Evolutionary conservation across 345 rosid genomes (phyloP), one percentile per base, ranked within the genome.

Genomic region (Theobroma cacao): DNA sequence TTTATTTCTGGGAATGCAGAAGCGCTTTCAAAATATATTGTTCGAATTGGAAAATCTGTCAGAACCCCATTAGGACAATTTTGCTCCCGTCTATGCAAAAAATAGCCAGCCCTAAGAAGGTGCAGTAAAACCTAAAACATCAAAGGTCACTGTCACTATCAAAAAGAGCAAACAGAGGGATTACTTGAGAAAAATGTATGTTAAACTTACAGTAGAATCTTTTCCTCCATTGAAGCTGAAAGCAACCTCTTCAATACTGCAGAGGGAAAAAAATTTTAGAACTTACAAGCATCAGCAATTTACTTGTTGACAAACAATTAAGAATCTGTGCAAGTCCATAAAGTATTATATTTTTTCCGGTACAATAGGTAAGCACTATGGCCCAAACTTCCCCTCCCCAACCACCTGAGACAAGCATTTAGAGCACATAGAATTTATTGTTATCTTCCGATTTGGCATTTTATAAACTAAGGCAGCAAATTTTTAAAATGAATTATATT

Each of bases 171-270:
- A 64, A 72, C 30, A 45, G 64, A 53, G 36, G 20, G 61, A 43
- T 58, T 77, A 50, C 26, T 75, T 55, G 55, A 74, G 61, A 66
- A 60, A 78, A 22, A 5, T 45, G 75, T n/a, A 75, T 53, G 45
- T 30, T 30, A 67, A 80, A 86, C 98, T 88, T 86, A 96, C 99
- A 73, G 94, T 96, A 33, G 98, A 94, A 85, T 96, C 99, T 80
- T 96, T 96, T 78, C 99, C 99, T 79, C 99, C 99, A 81, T 96
- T 96, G 84, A 96, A 96, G 84, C 99, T 96, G 86, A 96, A 94
- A 41, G 99, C 94, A 61, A 94, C 92, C 92, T 96, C 99, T 86
- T 94, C 98, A 68, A 82, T 85, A 64, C 99, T 96, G 90, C 81
- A 28, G 24, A 75, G 47, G 36, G 40, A 80, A 79, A 72, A 56